Evolutionary conservation across 2,329 filamentous ascomycete species (phyloP), one percentile per base, ranked within the genome.

Genomic region (Neocatenulostroma microsporum): DNA sequence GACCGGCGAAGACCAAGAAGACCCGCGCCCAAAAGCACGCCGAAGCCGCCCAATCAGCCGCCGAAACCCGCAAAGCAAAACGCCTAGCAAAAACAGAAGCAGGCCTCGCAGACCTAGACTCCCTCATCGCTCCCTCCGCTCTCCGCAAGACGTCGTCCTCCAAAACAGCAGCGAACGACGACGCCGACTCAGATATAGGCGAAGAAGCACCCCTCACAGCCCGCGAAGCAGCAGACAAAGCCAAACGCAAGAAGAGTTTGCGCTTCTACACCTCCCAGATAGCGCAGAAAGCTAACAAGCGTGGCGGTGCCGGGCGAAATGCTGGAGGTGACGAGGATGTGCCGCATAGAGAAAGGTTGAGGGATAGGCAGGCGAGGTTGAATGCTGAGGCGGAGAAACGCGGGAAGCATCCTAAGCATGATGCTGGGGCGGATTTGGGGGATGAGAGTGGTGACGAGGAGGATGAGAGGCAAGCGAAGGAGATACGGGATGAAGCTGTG

Each of bases 261-360:
- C 83, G 87, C 45, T 98, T 98, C 71, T 98, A 98, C 73, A 96
- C 93, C 2, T 94, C 88, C 3, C 91, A 98, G 60, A 91, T 98
- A 48, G 82, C 84, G 19, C 89, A 96, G 60, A 96, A 95, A 64
- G 79, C 85, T 39, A 94, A 86, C 66, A 88, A 85, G 59, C 84
- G 84, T 37, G 77, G 79, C 5, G 77, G 72, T 21, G 82, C 81
- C 25, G 81, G 82, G 27, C 76, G 79, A 43, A 79, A 84, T 40
- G 76, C 80, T 1, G 84, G 84, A 48, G 85, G 85, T 49, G 85
- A 93, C 56, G 72, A 75, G 49, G 85, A 93, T 61, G 74, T 93
- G 35, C 91, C 91, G 3, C 81, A 95, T 60, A 78, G 88, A 39
- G 91, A 98, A 63, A 81, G 91, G 36, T 70, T 94, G 27, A 78